Percentiles rank a stretch among this genome's conserved stretches.
Evolutionary conservation across 2,329 filamentous ascomycete genomes (phyloP).

Genomic region (Endoconidiophora polonica): DNA sequence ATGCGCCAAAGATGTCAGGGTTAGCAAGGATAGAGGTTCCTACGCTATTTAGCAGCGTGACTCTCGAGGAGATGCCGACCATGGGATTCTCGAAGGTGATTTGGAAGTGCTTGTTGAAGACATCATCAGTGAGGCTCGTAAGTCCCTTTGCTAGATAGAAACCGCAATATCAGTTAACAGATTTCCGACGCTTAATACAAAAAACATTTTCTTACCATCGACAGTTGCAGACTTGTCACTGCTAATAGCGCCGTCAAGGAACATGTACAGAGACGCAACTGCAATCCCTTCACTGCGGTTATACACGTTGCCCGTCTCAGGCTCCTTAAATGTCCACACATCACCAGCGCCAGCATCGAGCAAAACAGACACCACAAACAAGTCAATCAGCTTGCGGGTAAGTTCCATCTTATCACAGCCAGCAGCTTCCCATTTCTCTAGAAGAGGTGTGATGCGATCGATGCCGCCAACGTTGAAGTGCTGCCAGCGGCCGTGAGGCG

Average conservation of each 20-base stretch:
- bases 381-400: slow-evolving; percentile 38
- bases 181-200: neutral
- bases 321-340: slow-evolving; percentile 29
- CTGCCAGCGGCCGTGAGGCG: slow-evolving; percentile 43
- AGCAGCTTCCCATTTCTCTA: slow-evolving; percentile 28
- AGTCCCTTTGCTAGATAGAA: slow-evolving; percentile 20
- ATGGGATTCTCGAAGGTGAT: slow-evolving; percentile 28
- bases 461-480: slow-evolving; percentile 43
- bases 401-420: slow-evolving; percentile 28
- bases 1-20: slow-evolving; percentile 24
- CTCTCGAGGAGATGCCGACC: slow-evolving; percentile 27
- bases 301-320: slow-evolving; percentile 20
- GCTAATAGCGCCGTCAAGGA: slow-evolving; percentile 25
- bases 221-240: slow-evolving; percentile 17
- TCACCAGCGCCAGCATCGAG: slow-evolving; percentile 39
- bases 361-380: slow-evolving; percentile 45
- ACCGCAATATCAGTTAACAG: neutral
- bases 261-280: slow-evolving; percentile 34
- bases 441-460: slow-evolving; percentile 29
- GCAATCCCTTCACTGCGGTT: slow-evolving; percentile 34
- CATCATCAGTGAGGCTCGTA: slow-evolving; percentile 19
- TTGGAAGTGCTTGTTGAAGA: slow-evolving; percentile 26
- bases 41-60: slow-evolving; percentile 25
- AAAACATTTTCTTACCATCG: slow-evolving; percentile 20
- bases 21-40: slow-evolving; percentile 25